These are phyloP conservation scores for Pichia rugopelliculosa DNA, from an alignment of 805 yeast species.

Conservation along the genomic window DNA sequence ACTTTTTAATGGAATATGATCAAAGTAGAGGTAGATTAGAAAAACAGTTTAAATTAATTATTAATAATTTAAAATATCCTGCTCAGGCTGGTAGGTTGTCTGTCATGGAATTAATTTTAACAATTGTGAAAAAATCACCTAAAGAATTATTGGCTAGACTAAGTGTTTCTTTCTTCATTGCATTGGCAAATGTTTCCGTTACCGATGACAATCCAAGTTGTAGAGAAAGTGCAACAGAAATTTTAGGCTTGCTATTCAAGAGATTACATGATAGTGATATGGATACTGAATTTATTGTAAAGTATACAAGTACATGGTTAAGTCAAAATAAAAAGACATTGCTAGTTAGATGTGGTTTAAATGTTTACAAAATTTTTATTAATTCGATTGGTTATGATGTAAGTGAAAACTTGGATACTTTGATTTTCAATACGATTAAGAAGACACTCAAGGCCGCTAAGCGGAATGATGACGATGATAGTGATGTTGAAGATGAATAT, in stretches of 20 bases:
- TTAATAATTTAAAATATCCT: conserved; percentile 75
- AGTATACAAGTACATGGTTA: conserved; percentile 55
- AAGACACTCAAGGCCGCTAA: conserved; percentile 21
- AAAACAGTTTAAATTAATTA: conserved; percentile 73
- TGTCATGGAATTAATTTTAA: conserved; percentile 77
- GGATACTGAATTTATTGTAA: conserved; percentile 31
- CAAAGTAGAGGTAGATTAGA: conserved; percentile 83
- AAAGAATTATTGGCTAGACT: conserved; percentile 50
- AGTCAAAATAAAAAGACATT: conserved; percentile 42
- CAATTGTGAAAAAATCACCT: conserved; percentile 60
- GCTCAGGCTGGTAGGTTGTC: conserved; percentile 83
- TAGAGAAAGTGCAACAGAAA: conserved; percentile 70
- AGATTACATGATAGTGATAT: conserved; percentile 32
- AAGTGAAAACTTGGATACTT: conserved; percentile 18
- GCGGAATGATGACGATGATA: conserved; percentile 24
- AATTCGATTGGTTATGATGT: conserved; percentile 37
- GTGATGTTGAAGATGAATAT: conserved; percentile 25
- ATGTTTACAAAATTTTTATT: conserved; percentile 57
- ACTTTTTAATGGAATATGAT: conserved; percentile 88
- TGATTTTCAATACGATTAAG: conserved; percentile 22
- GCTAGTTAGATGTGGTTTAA: conserved; percentile 67
- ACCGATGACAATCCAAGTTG: conserved; percentile 75
- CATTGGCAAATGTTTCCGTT: conserved; percentile 67
- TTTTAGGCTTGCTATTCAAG: conserved; percentile 48
- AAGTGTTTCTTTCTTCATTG: conserved; percentile 74